Evolutionary conservation across 73 alveolate genomes (phyloP).

Genomic region (Paramecium primaurelia): DNA sequence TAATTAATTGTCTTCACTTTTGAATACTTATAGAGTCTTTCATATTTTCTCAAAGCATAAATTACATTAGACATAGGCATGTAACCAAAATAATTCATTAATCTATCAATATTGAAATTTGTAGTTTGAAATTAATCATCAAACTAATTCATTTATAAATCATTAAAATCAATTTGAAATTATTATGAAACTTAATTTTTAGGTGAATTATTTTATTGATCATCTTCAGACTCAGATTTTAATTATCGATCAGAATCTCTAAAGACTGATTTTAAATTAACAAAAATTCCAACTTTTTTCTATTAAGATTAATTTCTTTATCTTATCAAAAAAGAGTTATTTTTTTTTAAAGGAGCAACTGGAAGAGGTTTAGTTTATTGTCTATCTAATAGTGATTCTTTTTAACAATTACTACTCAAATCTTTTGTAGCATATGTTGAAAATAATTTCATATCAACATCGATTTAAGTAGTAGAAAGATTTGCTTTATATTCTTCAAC

Average conservation of each 20-base stretch:
- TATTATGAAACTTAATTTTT: background rate
- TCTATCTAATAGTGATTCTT: background rate
- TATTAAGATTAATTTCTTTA: background rate
- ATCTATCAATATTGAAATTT: background rate
- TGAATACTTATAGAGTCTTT: background rate
- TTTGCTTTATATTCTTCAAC: slow-evolving; percentile 21
- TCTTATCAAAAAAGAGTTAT: background rate
- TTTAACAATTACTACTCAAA: background rate
- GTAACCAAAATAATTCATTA: background rate
- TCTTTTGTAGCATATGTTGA: background rate
- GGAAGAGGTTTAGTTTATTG: background rate
- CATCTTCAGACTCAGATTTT: slow-evolving; percentile 10
- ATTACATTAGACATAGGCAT: background rate
- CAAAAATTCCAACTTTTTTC: background rate
- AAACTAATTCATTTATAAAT: background rate
- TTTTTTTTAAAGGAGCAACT: background rate
- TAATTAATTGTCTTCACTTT: background rate
- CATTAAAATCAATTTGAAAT: background rate
- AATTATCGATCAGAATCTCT: background rate
- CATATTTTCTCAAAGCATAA: background rate
- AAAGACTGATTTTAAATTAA: background rate
- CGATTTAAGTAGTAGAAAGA: background rate
- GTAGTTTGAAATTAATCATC: background rate
- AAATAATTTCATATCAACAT: background rate
- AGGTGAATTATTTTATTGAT: background rate